A percentile compares a stretch with the other conserved stretches of the same genome.
Conservation (phyloP, 148 eudicot genomes). For the Pharnaceum exiguum region DNA sequence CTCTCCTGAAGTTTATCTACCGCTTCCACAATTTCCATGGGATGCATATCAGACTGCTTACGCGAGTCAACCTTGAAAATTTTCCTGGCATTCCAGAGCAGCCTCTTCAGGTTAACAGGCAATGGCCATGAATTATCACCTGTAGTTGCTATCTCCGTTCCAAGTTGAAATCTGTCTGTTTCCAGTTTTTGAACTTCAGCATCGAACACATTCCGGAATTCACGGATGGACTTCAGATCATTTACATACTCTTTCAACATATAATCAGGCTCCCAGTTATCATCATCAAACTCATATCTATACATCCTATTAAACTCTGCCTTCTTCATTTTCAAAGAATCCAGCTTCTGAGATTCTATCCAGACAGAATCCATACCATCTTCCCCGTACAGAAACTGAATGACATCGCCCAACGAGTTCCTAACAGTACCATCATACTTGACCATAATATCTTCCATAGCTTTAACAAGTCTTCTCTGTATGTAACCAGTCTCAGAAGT, state of each 20-base stretch:
- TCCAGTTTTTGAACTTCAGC: conserved; percentile 94
- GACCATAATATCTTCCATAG: conserved; percentile 99
- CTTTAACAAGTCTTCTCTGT: conserved; percentile 93
- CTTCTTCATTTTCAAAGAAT: conserved; percentile 79
- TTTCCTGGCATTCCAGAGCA: conserved; percentile 87
- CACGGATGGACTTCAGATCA: conserved; percentile 83
- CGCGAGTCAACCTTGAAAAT: conserved; percentile 86
- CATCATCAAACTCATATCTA: conserved; percentile 69
- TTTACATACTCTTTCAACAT: conserved; percentile 86
- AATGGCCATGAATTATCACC: conserved; percentile 92
- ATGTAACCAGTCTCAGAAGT: conserved; percentile 99
- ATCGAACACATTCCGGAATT: conserved; percentile 92
- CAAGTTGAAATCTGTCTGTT: conserved; percentile 79
- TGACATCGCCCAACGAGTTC: conserved; percentile 93
- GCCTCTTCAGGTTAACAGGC: conserved; percentile 91
- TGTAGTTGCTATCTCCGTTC: conserved; percentile 89
- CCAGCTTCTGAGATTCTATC: conserved; percentile 90
- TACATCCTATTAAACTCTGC: conserved; percentile 52
- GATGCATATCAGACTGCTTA: conserved; percentile 89
- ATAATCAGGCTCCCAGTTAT: conserved; percentile 87
- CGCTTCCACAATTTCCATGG: conserved; percentile 96
- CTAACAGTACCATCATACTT: conserved; percentile 98
- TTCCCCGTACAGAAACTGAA: conserved; percentile 97
- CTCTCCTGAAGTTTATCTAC: conserved; percentile 97
- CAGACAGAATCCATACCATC: conserved; percentile 99